These are phyloP conservation scores for Aspergillus egyptiacus DNA, from an alignment of 495 filamentous ascomycete genomes.

Conservation along the genomic window DNA sequence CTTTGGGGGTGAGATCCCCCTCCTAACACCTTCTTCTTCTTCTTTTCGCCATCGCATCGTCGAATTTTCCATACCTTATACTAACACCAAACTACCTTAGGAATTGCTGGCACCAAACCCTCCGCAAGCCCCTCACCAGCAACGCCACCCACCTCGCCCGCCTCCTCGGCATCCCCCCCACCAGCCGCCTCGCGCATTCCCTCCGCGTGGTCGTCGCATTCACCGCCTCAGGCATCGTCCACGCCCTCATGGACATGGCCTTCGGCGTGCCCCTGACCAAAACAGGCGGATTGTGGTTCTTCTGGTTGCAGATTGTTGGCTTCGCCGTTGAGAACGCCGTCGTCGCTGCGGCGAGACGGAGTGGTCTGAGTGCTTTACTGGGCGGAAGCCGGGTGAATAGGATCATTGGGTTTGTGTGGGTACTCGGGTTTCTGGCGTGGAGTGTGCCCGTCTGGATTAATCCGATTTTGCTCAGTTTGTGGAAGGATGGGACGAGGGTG, in stretches of 20 bases:
- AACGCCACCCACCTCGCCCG: conserved; percentile 13
- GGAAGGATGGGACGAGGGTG: conserved; percentile 10
- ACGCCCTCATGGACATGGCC: conserved; percentile 16
- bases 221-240: conserved; percentile 15
- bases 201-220: conserved; percentile 15
- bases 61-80: not conserved
- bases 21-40: not conserved
- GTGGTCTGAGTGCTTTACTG: not conserved
- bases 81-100: conserved; percentile 4
- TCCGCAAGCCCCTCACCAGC: conserved; percentile 15
- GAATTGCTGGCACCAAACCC: conserved; percentile 20
- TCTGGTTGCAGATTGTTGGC: conserved; percentile 16
- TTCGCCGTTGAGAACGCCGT: conserved; percentile 7
- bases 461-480: conserved; percentile 15
- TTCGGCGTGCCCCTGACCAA: conserved; percentile 12
- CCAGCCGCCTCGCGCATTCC: not conserved
- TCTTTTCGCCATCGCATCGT: not conserved
- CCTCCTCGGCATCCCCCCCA: conserved; percentile 8
- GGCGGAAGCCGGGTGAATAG: not conserved
- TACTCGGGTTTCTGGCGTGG: conserved; percentile 16
- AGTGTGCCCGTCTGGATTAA: conserved; percentile 19
- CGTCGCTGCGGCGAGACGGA: not conserved
- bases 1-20: conserved; percentile 18
- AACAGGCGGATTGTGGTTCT: conserved; percentile 18
- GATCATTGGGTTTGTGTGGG: conserved; percentile 19